A percentile compares a stretch with the other conserved stretches of the same genome.
Conservation (phyloP, 768 basidiomycete genomes). For the Boletus rubroflammeus region DNA sequence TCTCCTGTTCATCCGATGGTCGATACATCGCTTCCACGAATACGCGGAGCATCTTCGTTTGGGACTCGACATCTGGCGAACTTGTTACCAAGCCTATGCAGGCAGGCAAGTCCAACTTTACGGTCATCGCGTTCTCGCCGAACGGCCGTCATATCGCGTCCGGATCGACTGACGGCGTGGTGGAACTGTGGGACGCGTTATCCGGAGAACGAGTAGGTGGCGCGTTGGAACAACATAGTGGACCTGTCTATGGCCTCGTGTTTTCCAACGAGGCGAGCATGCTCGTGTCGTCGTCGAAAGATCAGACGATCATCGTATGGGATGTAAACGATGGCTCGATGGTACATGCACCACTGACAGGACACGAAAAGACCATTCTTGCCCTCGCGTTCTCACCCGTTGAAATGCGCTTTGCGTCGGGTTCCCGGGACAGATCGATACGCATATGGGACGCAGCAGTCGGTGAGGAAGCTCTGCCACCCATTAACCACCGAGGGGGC, state of each 20-base stretch:
- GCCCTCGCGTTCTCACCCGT: conserved; percentile 29
- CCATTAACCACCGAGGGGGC: conserved; percentile 18
- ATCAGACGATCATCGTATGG: conserved; percentile 29
- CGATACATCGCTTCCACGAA: conserved; percentile 28
- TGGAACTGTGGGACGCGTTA: conserved; percentile 27
- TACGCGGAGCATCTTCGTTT: conserved; percentile 17
- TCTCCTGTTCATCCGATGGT: conserved; percentile 29
- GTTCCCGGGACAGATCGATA: conserved; percentile 29
- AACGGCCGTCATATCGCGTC: conserved; percentile 25
- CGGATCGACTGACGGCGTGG: conserved; percentile 18
- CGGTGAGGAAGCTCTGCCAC: conserved; percentile 15
- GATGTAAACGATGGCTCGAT: conserved; percentile 13
- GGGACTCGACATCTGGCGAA: conserved; percentile 30
- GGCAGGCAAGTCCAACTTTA: conserved; percentile 11
- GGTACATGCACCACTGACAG: conserved; percentile 16
- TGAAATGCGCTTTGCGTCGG: conserved; percentile 27
- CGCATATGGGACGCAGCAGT: conserved; percentile 26
- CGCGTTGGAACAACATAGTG: conserved; percentile 19
- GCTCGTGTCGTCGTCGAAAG: conserved; percentile 27
- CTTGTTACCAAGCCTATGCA: conserved; percentile 19
- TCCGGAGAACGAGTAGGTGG: conserved; percentile 20
- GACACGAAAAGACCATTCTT: conserved; percentile 26
- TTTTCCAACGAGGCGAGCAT: conserved; percentile 28
- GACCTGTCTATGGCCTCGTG: conserved; percentile 23
- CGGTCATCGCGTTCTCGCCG: conserved; percentile 28